phyloP scores from a whole-genome alignment of 2,329 filamentous ascomycete species.

The Capronia coronata region DNA sequence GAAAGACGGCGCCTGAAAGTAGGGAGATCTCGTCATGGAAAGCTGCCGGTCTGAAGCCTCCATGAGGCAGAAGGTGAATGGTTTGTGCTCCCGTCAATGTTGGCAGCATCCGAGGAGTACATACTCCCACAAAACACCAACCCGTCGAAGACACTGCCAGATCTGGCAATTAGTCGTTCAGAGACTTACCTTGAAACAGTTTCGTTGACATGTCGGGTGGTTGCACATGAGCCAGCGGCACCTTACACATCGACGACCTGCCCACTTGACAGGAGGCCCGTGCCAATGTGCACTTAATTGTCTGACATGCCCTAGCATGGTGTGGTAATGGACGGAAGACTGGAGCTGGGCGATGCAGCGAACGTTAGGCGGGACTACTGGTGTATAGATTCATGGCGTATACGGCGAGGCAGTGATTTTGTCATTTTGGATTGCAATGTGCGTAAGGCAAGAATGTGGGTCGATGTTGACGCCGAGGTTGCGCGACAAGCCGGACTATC shows the following conservation, averaged over 20 bases:
- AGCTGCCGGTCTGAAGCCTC: not conserved
- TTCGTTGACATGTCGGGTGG: not conserved
- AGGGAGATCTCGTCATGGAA: no score
- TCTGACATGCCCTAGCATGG: not conserved
- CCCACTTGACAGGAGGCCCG: not conserved
- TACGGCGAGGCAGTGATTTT: slow-evolving; percentile 19
- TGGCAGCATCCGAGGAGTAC: not conserved
- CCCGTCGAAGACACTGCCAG: not conserved
- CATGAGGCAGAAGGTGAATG: not conserved
- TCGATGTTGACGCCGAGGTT: slow-evolving; percentile 21
- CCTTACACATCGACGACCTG: not conserved
- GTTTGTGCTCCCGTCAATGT: not conserved
- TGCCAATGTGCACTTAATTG: not conserved
- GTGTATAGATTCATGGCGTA: slow-evolving; percentile 19
- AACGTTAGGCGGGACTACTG: slow-evolving; percentile 20
- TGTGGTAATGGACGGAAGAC: slow-evolving; percentile 8
- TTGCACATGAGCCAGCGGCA: not conserved
- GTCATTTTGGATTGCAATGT: slow-evolving; percentile 19
- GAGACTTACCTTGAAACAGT: not conserved
- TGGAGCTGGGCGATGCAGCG: slow-evolving; percentile 13
- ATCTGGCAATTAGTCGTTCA: not conserved
- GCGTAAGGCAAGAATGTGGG: slow-evolving; percentile 23
- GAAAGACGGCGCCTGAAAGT: no score
- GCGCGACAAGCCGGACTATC: slow-evolving; percentile 23
- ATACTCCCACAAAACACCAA: not conserved